Base-by-base conservation (phyloP, 345 rosid species). In the Cardamine occulta region DNA sequence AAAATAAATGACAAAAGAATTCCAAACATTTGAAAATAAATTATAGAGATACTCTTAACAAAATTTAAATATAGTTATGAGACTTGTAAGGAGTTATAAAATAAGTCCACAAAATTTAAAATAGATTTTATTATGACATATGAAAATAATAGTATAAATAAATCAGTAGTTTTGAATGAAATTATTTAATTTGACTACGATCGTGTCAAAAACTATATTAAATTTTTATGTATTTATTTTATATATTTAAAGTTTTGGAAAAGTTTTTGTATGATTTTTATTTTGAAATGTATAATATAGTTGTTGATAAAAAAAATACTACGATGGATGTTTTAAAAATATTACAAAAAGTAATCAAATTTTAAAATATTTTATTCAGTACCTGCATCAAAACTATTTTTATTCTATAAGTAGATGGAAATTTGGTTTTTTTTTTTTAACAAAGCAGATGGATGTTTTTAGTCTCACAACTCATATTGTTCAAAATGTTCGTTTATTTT, bases 381-480 rank as follows among this genome's bases (percentile, higher is more conserved):
- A 39, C 7, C n/a, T 23, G 34, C 21, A 63, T 4, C 26, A 0
- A 21, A 23, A 21, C 1, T 19, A 47, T 17, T 17, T 29, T 6
- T 31, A 17, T 29, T 47, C 42, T 47, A 47, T 47, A 47, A 47
- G 29, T 29, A 48, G 57, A 32, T 47, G 29, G n/a, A 48, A 21
- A 21, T 21, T 21, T 21, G 29, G 8, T 47, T 31, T 55, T 65
- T 65, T 65, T 65, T 29, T n/a, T 28, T 28, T 28, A 28, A 28
- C 29, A 28, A 45, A 47, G 40, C 17, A 47, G 56, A 31, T 47
- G 28, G 24, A 47, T 29, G 8, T 64, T 29, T 55, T 65, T 65
- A 65, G 29, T 31, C 29, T 2, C 31, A 66, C 59, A 70, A 29
- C 45, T 55, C 54, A 42, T 69, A 29, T 45, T 42, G 47, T 32